Evolutionary conservation across 2,329 filamentous ascomycete species (phyloP).

Genomic region (Trichoderma sp.): DNA sequence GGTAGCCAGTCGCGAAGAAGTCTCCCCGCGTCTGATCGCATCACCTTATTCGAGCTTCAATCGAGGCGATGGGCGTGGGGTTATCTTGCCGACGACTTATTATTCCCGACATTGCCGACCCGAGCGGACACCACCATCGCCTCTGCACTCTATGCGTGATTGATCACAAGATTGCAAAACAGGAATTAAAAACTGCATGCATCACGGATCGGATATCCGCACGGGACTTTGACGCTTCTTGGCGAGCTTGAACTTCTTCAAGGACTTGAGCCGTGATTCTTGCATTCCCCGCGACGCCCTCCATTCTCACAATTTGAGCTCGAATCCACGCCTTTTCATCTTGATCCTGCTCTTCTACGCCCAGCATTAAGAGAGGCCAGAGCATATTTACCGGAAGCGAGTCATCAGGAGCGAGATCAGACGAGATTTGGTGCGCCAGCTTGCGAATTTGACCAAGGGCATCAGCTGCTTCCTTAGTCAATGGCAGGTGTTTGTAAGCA

Average conservation of each 20-base stretch:
- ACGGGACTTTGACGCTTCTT: constrained; percentile 37
- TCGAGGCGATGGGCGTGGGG: not conserved
- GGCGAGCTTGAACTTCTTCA: constrained; percentile 47
- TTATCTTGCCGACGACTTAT: not conserved
- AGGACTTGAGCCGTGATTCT: constrained; percentile 49
- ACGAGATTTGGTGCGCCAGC: constrained; percentile 46
- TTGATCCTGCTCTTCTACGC: constrained; percentile 53
- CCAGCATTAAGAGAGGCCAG: constrained; percentile 59
- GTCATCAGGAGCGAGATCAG: constrained; percentile 44
- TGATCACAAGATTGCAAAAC: constrained; percentile 53
- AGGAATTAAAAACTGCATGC: constrained; percentile 51
- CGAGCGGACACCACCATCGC: not conserved
- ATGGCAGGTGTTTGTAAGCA: constrained; percentile 55
- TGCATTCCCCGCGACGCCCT: constrained; percentile 47
- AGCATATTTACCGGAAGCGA: constrained; percentile 57
- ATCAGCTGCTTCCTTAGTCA: constrained; percentile 50
- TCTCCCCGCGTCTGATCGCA: not conserved
- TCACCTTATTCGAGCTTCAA: not conserved
- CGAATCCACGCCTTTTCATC: constrained; percentile 54
- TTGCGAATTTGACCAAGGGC: constrained; percentile 52
- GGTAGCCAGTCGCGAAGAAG: not conserved
- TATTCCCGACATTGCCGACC: constrained; percentile 13
- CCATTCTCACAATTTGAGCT: constrained; percentile 50
- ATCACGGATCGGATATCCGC: constrained; percentile 49
- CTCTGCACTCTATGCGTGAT: not conserved